These are phyloP conservation scores for Circinella minor DNA, from an alignment of 371 early-diverging fungal genomes.

Conservation along the genomic window DNA sequence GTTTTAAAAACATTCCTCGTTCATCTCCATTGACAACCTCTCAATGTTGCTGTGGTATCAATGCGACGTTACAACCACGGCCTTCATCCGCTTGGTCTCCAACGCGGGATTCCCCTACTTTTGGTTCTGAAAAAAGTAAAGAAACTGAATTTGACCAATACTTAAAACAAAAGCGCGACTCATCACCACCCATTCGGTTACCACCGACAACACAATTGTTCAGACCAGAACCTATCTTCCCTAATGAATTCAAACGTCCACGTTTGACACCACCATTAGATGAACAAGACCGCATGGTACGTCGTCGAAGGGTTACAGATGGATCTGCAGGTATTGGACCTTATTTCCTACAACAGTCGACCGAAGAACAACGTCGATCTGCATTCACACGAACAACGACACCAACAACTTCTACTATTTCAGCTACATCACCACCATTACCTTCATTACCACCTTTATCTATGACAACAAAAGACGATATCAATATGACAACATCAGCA, in stretches of 20 bases:
- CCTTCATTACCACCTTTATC: no score
- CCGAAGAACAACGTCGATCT: conserved; percentile 15
- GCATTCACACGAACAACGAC: conserved; percentile 20
- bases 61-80: conserved; percentile 17
- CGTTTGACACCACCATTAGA: conserved; percentile 16
- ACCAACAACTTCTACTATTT: background rate
- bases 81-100: conserved; percentile 16
- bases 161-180: conserved; percentile 24
- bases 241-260: conserved; percentile 17
- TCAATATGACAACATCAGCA: background rate
- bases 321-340: conserved; percentile 10
- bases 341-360: conserved; percentile 1
- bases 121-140: background rate
- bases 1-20: conserved; percentile 26
- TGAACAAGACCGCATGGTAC: conserved; percentile 7
- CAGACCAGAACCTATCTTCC: conserved; percentile 45
- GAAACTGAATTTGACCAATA: conserved; percentile 36
- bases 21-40: conserved; percentile 28
- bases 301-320: conserved; percentile 12
- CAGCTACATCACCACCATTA: no score
- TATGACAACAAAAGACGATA: conserved; percentile 6
- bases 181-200: conserved; percentile 24
- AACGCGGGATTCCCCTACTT: conserved; percentile 9
- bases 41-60: conserved; percentile 30
- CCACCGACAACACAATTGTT: conserved; percentile 21